Conservation (phyloP, 805 yeast species). For the Candida corydali region DNA sequence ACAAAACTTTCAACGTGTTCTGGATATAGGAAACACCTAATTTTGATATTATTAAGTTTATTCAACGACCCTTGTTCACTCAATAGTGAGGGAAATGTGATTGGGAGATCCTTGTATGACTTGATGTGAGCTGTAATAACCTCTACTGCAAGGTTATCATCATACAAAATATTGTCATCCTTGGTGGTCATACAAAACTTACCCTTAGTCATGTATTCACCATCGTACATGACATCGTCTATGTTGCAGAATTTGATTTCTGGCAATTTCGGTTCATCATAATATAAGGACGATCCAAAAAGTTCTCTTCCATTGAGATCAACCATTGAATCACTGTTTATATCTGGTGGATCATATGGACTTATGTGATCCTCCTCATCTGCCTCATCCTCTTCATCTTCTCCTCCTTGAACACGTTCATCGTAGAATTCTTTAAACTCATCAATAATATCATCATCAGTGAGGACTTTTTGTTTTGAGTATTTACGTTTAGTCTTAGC, state of each 20-base stretch:
- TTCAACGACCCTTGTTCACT: slow-evolving; percentile 15
- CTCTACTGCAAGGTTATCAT: slow-evolving; percentile 28
- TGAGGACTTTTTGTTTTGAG: slow-evolving; percentile 10
- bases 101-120: slow-evolving; percentile 30
- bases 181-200: slow-evolving; percentile 14
- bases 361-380: slow-evolving; percentile 28
- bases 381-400: slow-evolving; percentile 15
- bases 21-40: slow-evolving; percentile 38
- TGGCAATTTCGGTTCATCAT: slow-evolving; percentile 16
- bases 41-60: slow-evolving; percentile 23
- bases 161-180: slow-evolving; percentile 17
- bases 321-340: slow-evolving; percentile 27
- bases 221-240: neutral
- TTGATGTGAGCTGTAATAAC: slow-evolving; percentile 25
- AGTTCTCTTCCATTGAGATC: slow-evolving; percentile 24
- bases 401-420: slow-evolving; percentile 4
- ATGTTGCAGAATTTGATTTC: slow-evolving; percentile 14
- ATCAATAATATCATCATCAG: slow-evolving; percentile 8
- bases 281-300: slow-evolving; percentile 28
- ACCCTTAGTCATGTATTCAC: slow-evolving; percentile 6
- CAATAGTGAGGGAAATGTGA: slow-evolving; percentile 32
- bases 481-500: slow-evolving; percentile 2
- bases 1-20: slow-evolving; percentile 47
- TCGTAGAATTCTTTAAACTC: slow-evolving; percentile 4
- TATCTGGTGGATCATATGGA: slow-evolving; percentile 38